phyloP scores from a whole-genome alignment of 345 rosid species.

The Melaleuca alternifolia region DNA sequence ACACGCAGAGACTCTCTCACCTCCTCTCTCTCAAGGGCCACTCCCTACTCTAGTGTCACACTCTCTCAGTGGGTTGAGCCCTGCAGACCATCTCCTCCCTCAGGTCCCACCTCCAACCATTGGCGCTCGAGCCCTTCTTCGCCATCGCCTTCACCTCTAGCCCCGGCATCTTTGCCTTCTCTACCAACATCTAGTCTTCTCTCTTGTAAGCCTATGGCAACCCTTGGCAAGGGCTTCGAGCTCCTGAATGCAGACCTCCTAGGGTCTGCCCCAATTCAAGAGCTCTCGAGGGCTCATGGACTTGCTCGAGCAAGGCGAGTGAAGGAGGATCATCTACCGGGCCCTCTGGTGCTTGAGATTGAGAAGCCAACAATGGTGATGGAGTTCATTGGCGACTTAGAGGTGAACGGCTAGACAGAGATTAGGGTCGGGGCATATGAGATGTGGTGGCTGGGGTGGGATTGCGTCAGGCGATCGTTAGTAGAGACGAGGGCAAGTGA shows the following conservation, averaged over 20 bases:
- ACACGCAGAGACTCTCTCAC: constrained; percentile 29
- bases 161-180: constrained; percentile 30
- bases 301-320: constrained; percentile 27
- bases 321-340: constrained; percentile 33
- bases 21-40: constrained; percentile 25
- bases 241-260: constrained; percentile 19
- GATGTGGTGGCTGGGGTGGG: constrained; percentile 38
- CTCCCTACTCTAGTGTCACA: constrained; percentile 45
- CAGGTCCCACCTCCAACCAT: constrained; percentile 18
- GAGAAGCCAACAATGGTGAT: too few species aligned
- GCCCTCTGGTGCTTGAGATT: constrained; percentile 18
- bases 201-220: constrained; percentile 18
- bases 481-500: neutral
- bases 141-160: constrained; percentile 48
- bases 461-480: constrained; percentile 22
- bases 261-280: constrained; percentile 17
- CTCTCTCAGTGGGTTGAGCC: constrained; percentile 29
- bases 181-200: constrained; percentile 13
- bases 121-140: constrained; percentile 25
- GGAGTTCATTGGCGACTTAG: constrained; percentile 13
- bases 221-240: constrained; percentile 44
- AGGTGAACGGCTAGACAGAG: constrained; percentile 23
- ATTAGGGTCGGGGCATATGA: constrained; percentile 39
- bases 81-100: constrained; percentile 11
- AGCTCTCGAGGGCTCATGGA: constrained; percentile 27